Evolutionary conservation across 441 rosid genomes (phyloP).

Genomic region (Hura crepitans): DNA sequence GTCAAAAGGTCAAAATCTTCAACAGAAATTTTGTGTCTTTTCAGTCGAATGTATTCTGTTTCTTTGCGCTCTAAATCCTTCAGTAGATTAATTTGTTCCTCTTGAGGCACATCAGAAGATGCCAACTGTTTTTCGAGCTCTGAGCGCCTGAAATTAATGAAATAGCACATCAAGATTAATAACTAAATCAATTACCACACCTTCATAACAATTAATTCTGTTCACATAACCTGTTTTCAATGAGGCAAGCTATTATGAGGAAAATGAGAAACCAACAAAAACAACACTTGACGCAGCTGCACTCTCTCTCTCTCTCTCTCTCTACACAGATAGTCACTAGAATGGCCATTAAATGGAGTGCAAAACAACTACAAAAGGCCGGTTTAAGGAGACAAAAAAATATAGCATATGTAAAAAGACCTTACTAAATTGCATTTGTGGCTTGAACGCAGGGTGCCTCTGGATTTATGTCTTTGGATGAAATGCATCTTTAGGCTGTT

Average conservation of each 20-base stretch:
- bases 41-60: conserved; percentile 91
- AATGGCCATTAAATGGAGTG: background rate
- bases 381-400: background rate
- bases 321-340: background rate
- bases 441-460: background rate
- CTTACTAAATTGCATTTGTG: background rate
- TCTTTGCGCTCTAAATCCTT: conserved; percentile 92
- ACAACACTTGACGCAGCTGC: background rate
- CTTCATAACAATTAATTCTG: background rate
- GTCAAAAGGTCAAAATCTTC: conserved; percentile 93
- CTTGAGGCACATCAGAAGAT: conserved; percentile 79
- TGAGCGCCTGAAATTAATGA: conserved; percentile 62
- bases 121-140: conserved; percentile 83
- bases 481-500: background rate
- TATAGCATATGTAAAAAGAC: background rate
- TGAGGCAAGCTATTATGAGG: background rate
- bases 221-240: background rate
- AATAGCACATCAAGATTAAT: conserved; percentile 10
- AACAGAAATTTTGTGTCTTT: conserved; percentile 82
- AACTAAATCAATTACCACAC: background rate
- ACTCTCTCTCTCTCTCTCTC: background rate
- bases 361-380: background rate
- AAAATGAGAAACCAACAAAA: too few relatives aligned
- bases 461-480: background rate
- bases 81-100: conserved; percentile 76